Evolutionary conservation across 2,329 filamentous ascomycete genomes (phyloP).

Genomic region (Sporothrix brasiliensis): DNA sequence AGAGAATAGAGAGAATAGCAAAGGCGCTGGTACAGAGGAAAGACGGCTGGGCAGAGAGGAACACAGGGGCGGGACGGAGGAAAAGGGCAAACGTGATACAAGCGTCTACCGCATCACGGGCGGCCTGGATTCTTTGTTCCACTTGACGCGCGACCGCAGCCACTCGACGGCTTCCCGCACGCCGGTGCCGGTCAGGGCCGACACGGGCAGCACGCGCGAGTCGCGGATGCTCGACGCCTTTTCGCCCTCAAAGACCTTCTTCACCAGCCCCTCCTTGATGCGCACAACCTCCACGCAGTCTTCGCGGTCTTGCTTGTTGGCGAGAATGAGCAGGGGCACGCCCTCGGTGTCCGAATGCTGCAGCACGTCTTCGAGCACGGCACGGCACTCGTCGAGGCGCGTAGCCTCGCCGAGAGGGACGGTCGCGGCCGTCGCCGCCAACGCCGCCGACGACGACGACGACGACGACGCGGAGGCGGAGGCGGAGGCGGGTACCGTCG

Average conservation of each 20-base stretch:
- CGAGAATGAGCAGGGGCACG: constrained; percentile 86
- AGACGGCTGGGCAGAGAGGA: not conserved
- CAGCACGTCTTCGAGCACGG: constrained; percentile 88
- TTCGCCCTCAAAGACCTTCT: constrained; percentile 93
- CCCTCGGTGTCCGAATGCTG: constrained; percentile 86
- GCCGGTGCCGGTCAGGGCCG: constrained; percentile 83
- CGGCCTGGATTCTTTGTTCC: constrained; percentile 92
- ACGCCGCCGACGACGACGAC: not conserved
- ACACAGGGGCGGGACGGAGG: not conserved
- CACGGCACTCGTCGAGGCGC: constrained; percentile 81
- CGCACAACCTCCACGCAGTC: constrained; percentile 96
- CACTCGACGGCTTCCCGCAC: constrained; percentile 97
- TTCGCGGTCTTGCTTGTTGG: constrained; percentile 97
- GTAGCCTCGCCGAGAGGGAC: constrained; percentile 47
- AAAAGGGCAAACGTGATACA: not conserved
- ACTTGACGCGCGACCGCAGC: constrained; percentile 87
- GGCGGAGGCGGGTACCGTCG: no score
- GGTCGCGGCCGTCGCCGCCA: not conserved
- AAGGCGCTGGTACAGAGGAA: not conserved
- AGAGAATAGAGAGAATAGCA: not conserved
- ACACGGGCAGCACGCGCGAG: constrained; percentile 86
- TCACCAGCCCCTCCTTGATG: constrained; percentile 94
- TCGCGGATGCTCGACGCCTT: constrained; percentile 85
- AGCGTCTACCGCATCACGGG: constrained; percentile 80
- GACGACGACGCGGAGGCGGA: not conserved